A percentile compares a stretch with the other conserved stretches of the same genome.
phyloP scores from a whole-genome alignment of 2,329 filamentous ascomycete species.

The Trichoderma sp. region DNA sequence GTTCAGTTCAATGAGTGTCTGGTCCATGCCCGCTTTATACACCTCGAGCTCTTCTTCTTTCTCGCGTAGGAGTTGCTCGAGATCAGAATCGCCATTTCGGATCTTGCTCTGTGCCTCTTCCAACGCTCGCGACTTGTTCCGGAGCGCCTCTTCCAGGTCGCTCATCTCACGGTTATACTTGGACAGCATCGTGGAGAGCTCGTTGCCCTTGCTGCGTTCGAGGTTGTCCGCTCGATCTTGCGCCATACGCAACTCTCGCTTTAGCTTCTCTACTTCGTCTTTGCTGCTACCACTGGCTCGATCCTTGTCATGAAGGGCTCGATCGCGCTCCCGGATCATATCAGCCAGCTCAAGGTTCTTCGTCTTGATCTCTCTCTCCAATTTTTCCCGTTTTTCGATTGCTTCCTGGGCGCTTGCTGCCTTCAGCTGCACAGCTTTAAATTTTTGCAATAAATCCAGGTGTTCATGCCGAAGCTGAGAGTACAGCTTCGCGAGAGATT shows the following conservation, averaged over 20 bases:
- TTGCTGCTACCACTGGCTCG: conserved; percentile 82
- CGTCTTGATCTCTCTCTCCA: conserved; percentile 97
- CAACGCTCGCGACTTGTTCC: conserved; percentile 83
- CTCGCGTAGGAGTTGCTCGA: conserved; percentile 82
- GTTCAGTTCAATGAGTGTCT: conserved; percentile 89
- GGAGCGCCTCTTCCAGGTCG: conserved; percentile 89
- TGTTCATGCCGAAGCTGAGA: conserved; percentile 95
- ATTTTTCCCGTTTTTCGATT: conserved; percentile 89
- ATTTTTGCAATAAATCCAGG: conserved; percentile 91
- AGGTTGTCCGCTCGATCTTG: conserved; percentile 89
- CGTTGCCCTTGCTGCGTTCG: conserved; percentile 90
- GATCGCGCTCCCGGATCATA: conserved; percentile 96
- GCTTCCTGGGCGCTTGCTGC: conserved; percentile 96
- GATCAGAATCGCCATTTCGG: conserved; percentile 79
- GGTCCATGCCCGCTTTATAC: conserved; percentile 97
- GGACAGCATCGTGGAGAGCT: conserved; percentile 90
- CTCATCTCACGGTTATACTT: conserved; percentile 98
- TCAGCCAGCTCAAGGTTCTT: conserved; percentile 99
- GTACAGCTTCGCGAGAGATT: conserved; percentile 94
- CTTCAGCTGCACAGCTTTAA: conserved; percentile 94
- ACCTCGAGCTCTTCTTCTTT: conserved; percentile 98
- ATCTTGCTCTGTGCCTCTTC: conserved; percentile 81
- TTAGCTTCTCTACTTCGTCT: conserved; percentile 92
- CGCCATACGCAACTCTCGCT: conserved; percentile 89
- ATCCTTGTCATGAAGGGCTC: conserved; percentile 91